Conservation (phyloP, 1,139 yeast species). For the Suhomyces wounanorum region DNA sequence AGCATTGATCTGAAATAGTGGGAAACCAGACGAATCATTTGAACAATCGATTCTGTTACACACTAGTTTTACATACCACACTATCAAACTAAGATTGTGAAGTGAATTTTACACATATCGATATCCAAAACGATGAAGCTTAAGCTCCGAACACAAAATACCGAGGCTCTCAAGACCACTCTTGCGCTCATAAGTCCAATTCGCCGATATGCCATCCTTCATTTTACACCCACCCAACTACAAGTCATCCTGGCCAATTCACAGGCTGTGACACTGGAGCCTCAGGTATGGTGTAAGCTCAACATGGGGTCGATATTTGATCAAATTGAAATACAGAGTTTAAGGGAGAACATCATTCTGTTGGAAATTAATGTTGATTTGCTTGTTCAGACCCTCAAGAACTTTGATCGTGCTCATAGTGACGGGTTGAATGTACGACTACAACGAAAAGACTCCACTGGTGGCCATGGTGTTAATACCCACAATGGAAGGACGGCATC, state of each 20-base stretch:
- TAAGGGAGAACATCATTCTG: constrained; percentile 50
- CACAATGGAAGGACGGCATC: constrained; percentile 48
- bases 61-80: no score
- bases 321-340: constrained; percentile 47
- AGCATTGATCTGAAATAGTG: no score
- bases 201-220: constrained; percentile 32
- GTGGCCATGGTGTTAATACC: constrained; percentile 26
- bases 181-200: constrained; percentile 33
- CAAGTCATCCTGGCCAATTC: constrained; percentile 50
- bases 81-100: no score
- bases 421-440: constrained; percentile 54
- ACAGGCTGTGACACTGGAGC: constrained; percentile 47
- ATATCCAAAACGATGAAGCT: constrained; percentile 29
- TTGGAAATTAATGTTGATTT: constrained; percentile 60
- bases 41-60: no score
- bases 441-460: constrained; percentile 46
- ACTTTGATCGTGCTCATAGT: constrained; percentile 54
- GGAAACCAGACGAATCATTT: no score
- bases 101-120: not conserved
- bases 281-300: constrained; percentile 64
- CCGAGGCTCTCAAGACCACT: constrained; percentile 32
- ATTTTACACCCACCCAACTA: constrained; percentile 48
- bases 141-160: constrained; percentile 34
- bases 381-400: constrained; percentile 52
- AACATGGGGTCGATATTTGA: constrained; percentile 47